A percentile compares a stretch with the other conserved stretches of the same genome.
phyloP scores from a whole-genome alignment of 306 rosid species.

The barrel medic (Medicago truncatula) region MtrunA17r5.0-ANR NC_053043.1:32112001-32112500 shows the following conservation, averaged over 20 bases:
- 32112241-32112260: neutral
- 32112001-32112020: neutral
- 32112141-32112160: neutral
- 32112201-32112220: neutral
- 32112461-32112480: conserved; percentile 15
- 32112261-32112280: neutral
- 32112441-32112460: conserved; percentile 10
- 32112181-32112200: neutral
- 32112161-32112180: neutral
- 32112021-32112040: neutral
- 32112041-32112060: neutral
- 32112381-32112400: conserved; percentile 14
- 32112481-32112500: conserved; percentile 24
- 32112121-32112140: neutral
- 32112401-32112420: neutral
- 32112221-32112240: neutral
- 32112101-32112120: neutral
- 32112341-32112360: neutral
- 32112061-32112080: neutral
- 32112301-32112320: conserved; percentile 20
- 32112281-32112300: conserved; percentile 9
- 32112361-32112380: conserved; percentile 11
- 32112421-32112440: conserved; percentile 36
- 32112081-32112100: neutral
- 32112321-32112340: conserved; percentile 31